Percentiles rank a stretch among this genome's conserved stretches.
phyloP scores from a whole-genome alignment of 495 filamentous ascomycete genomes.

The Aspergillus affinis region DNA sequence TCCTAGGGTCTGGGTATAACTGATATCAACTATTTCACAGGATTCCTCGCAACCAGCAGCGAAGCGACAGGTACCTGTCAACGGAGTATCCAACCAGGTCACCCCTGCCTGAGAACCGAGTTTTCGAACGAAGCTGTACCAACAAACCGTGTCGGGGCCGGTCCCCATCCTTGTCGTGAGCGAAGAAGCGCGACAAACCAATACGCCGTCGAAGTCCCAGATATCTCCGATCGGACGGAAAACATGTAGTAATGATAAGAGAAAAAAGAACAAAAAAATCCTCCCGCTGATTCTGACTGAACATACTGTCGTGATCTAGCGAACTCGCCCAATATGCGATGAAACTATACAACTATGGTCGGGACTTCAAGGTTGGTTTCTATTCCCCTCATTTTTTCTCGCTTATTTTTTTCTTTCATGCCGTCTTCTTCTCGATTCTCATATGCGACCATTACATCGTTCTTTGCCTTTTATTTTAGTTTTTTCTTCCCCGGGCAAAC shows the following conservation, averaged over 20 bases:
- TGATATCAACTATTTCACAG: conserved; percentile 38
- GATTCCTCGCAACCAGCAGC: conserved; percentile 32
- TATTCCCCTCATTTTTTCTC: conserved; percentile 2
- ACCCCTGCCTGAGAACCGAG: conserved; percentile 35
- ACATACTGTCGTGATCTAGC: conserved; percentile 23
- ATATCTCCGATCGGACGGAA: conserved; percentile 17
- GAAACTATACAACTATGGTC: conserved; percentile 20
- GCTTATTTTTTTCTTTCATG: conserved; percentile 20
- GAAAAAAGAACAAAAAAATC: conserved; percentile 4
- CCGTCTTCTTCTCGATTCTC: conserved; percentile 16
- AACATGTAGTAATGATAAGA: conserved; percentile 17
- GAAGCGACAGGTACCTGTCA: conserved; percentile 42
- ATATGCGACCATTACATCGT: conserved; percentile 12
- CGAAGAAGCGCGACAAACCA: conserved; percentile 8
- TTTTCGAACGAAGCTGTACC: background rate
- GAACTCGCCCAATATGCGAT: conserved; percentile 16
- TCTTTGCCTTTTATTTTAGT: conserved; percentile 13
- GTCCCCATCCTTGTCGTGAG: conserved; percentile 30
- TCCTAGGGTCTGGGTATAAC: conserved; percentile 31
- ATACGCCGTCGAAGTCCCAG: conserved; percentile 8
- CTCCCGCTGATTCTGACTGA: conserved; percentile 23
- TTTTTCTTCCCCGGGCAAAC: conserved; percentile 4
- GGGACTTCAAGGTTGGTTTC: conserved; percentile 42
- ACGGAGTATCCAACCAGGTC: conserved; percentile 28
- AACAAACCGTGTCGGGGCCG: conserved; percentile 31